Evolutionary conservation across 371 early-diverging fungal species (phyloP).

Genomic region (Mucor plumbeus): DNA sequence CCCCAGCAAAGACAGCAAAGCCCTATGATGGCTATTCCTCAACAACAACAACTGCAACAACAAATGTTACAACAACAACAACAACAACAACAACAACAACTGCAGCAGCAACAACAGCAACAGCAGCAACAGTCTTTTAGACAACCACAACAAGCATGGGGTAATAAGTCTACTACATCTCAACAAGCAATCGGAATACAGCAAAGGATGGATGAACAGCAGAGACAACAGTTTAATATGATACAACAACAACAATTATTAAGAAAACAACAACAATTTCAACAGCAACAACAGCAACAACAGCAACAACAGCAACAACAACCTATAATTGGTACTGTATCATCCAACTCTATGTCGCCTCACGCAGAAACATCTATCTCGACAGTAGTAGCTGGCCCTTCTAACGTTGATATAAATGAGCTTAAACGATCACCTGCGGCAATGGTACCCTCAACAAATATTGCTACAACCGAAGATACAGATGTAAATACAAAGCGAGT

Average conservation of each 20-base stretch:
- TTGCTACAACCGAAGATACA: neutral
- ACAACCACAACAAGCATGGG: slow-evolving; percentile 23
- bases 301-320: neutral
- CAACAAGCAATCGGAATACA: slow-evolving; percentile 29
- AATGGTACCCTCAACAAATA: slow-evolving; percentile 1
- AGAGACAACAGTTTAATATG: slow-evolving; percentile 31
- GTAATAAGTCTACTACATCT: slow-evolving; percentile 37
- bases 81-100: slow-evolving; percentile 14
- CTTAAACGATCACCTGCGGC: neutral
- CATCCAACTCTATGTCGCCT: slow-evolving; percentile 5
- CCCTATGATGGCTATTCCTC: slow-evolving; percentile 24
- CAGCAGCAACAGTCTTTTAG: slow-evolving; percentile 12
- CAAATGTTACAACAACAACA: slow-evolving; percentile 7
- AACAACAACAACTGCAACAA: slow-evolving; percentile 9
- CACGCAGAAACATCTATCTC: neutral
- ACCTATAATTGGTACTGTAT: neutral
- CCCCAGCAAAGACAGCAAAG: slow-evolving; percentile 25
- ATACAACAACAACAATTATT: slow-evolving; percentile 9
- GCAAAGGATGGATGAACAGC: slow-evolving; percentile 36
- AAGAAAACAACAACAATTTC: slow-evolving; percentile 5
- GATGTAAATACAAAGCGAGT: slow-evolving; percentile 41
- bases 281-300: slow-evolving; percentile 21
- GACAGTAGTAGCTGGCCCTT: neutral
- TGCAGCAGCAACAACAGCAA: slow-evolving; percentile 9
- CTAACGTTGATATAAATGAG: slow-evolving; percentile 5